Evolutionary conservation across 257 asterid species (phyloP).

Genomic region (Schizonepeta tenuifolia): DNA sequence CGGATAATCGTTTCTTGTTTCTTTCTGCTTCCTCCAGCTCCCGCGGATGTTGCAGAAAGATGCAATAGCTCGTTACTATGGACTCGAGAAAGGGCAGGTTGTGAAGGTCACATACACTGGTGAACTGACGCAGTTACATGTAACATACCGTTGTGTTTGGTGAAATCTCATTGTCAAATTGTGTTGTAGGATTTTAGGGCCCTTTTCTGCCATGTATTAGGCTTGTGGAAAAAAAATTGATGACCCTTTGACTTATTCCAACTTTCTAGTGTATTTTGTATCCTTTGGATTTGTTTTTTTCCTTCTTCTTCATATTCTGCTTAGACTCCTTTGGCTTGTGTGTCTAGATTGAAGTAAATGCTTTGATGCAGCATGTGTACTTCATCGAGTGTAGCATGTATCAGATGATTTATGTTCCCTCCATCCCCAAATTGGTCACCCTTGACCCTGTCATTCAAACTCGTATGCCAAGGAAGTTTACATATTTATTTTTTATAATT

Average conservation of each 20-base stretch:
- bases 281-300: not conserved
- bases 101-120: slow-evolving; percentile 75
- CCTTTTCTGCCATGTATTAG: not conserved
- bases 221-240: not conserved
- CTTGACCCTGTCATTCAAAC: too few relatives aligned
- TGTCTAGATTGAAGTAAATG: not conserved
- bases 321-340: not conserved
- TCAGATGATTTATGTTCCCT: too few relatives aligned
- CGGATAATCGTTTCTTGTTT: not conserved
- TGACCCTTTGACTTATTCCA: not conserved
- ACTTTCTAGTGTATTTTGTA: not conserved
- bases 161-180: slow-evolving; percentile 31
- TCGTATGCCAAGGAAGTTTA: too few relatives aligned
- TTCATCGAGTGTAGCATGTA: too few relatives aligned
- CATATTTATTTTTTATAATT: too few relatives aligned
- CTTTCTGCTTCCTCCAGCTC: slow-evolving; percentile 49
- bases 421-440: too few relatives aligned
- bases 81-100: slow-evolving; percentile 80
- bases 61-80: slow-evolving; percentile 85
- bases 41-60: slow-evolving; percentile 79
- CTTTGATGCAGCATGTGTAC: not conserved
- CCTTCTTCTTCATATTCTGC: not conserved
- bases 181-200: not conserved
- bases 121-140: slow-evolving; percentile 74
- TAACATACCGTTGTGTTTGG: slow-evolving; percentile 80